Conservation (phyloP, 176 grass and related monocot species). For the Hsuehochloa calcarea region DNA sequence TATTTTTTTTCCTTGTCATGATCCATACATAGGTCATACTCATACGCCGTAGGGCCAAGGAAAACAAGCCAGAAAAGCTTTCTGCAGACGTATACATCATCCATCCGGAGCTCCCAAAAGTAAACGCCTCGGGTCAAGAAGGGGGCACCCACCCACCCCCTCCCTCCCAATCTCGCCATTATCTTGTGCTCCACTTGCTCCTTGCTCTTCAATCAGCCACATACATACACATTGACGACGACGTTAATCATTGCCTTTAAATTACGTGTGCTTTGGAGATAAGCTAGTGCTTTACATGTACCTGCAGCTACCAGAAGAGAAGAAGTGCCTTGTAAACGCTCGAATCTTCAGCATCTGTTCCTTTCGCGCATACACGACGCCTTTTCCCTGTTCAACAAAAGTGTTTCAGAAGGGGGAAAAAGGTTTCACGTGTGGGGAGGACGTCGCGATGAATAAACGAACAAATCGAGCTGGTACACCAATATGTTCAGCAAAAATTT, state of each 20-base stretch:
- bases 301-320: conserved; percentile 28
- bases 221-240: background rate
- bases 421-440: background rate
- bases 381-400: conserved; percentile 17
- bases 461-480: background rate
- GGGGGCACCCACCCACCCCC: conserved; percentile 16
- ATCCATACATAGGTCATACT: conserved; percentile 32
- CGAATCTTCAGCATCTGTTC: conserved; percentile 42
- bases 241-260: conserved; percentile 38
- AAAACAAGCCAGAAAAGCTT: conserved; percentile 10
- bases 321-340: conserved; percentile 21
- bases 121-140: conserved; percentile 38
- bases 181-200: conserved; percentile 43
- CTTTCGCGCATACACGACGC: conserved; percentile 20
- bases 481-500: background rate
- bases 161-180: background rate
- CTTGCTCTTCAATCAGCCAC: conserved; percentile 39
- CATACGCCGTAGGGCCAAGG: conserved; percentile 35
- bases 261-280: conserved; percentile 23
- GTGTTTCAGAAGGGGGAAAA: background rate
- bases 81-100: conserved; percentile 23
- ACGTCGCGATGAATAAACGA: background rate
- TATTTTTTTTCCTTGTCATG: background rate
- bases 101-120: conserved; percentile 32
- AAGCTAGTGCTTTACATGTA: conserved; percentile 49